These are phyloP conservation scores for Crithidia fasciculata DNA, from an alignment of 208 protist genomes.

Conservation along the genomic window DNA sequence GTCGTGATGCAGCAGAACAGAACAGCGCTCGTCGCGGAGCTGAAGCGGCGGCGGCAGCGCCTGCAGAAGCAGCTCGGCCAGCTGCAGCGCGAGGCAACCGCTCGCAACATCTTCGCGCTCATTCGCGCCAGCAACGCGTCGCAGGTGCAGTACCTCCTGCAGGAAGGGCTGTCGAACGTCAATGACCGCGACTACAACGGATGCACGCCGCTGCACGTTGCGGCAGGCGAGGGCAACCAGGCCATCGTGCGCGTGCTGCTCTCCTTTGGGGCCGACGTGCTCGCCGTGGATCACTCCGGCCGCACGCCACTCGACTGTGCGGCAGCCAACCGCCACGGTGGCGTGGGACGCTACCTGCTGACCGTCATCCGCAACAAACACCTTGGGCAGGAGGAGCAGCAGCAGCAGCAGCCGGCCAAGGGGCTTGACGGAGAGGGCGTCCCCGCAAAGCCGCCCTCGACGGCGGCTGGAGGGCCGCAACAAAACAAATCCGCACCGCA, in stretches of 20 bases:
- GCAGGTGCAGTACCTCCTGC: conserved; percentile 79
- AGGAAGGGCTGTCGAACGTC: conserved; percentile 64
- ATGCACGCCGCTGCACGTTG: conserved; percentile 87
- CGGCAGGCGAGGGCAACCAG: conserved; percentile 79
- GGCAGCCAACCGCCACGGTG: conserved; percentile 80
- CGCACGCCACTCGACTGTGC: conserved; percentile 86
- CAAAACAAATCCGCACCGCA: no score
- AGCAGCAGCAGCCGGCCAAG: background rate
- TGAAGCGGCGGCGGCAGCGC: conserved; percentile 62
- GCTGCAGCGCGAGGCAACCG: conserved; percentile 62
- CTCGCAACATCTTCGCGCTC: conserved; percentile 81
- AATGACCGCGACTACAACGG: conserved; percentile 90
- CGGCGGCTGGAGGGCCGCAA: no score
- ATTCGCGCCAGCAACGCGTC: conserved; percentile 80
- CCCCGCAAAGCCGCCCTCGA: no score
- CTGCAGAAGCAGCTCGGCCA: conserved; percentile 59
- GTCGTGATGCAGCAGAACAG: conserved; percentile 53
- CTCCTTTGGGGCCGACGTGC: conserved; percentile 81
- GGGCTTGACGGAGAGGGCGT: no score
- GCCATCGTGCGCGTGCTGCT: conserved; percentile 79
- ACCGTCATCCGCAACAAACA: conserved; percentile 51
- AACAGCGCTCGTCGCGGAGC: conserved; percentile 63
- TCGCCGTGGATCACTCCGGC: conserved; percentile 72
- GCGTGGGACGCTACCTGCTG: conserved; percentile 71
- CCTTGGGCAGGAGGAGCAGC: conserved; percentile 4